Conservation (phyloP, 768 basidiomycete genomes). For the Naematelia encephala region DNA sequence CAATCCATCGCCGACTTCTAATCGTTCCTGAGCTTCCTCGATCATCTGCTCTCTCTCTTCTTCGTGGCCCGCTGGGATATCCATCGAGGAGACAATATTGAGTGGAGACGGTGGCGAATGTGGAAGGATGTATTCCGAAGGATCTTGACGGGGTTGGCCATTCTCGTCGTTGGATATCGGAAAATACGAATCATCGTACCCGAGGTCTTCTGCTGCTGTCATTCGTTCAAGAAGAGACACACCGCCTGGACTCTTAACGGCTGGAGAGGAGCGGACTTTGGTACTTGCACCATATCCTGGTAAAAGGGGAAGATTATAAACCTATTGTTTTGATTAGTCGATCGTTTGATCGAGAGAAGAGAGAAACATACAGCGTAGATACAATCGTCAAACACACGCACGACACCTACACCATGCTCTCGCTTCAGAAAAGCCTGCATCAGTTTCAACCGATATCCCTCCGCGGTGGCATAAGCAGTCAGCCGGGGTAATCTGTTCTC, state of each 20-base stretch:
- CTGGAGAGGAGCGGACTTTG: slow-evolving; percentile 78
- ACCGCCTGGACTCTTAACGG: slow-evolving; percentile 56
- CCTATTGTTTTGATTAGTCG: slow-evolving; percentile 52
- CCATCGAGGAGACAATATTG: slow-evolving; percentile 15
- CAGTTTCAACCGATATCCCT: slow-evolving; percentile 77
- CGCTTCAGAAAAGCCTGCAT: slow-evolving; percentile 81
- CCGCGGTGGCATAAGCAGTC: slow-evolving; percentile 85
- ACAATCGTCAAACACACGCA: slow-evolving; percentile 90
- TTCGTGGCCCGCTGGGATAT: slow-evolving; percentile 12
- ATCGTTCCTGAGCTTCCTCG: slow-evolving; percentile 21
- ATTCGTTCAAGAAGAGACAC: slow-evolving; percentile 66
- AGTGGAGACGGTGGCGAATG: slow-evolving; percentile 28
- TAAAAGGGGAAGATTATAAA: slow-evolving; percentile 85
- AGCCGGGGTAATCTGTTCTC: slow-evolving; percentile 74
- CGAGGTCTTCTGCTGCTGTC: slow-evolving; percentile 83
- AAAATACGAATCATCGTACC: slow-evolving; percentile 85
- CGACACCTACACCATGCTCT: slow-evolving; percentile 76
- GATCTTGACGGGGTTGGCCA: slow-evolving; percentile 24
- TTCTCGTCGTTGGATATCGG: slow-evolving; percentile 34
- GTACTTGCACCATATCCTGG: slow-evolving; percentile 84
- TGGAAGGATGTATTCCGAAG: slow-evolving; percentile 64
- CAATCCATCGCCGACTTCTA: slow-evolving; percentile 23
- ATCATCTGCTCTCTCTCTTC: slow-evolving; percentile 14
- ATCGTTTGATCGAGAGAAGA: neutral
- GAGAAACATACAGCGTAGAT: slow-evolving; percentile 70